Evolutionary conservation across 495 filamentous ascomycete species (phyloP), one percentile per base, ranked within the genome.

Genomic region (Annulohypoxylon moriforme): DNA sequence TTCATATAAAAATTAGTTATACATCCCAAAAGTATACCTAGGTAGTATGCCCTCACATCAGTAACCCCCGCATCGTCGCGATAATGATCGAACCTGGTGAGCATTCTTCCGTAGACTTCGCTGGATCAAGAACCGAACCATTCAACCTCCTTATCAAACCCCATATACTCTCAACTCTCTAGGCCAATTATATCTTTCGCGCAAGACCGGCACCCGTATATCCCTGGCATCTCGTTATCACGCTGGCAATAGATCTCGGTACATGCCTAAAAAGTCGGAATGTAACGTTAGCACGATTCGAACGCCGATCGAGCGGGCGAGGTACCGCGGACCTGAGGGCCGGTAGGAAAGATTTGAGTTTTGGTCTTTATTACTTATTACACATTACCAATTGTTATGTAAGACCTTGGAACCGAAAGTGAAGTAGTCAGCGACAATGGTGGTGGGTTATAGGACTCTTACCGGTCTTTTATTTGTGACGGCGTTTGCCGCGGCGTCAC

Each of bases 241-340:
- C 64, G 64, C 44, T 50, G 56, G 53, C 60, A 40, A 49, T 22
- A 66, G 71, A 73, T 69, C 71, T 69, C 71, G 71, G 65, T 40
- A 69, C 27, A 29, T 69, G 65, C 61, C 66, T 73, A 69, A 73
- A 66, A 33, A 16, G 66, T 56, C 60, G 60, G 71, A 61, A 69
- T 69, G 56, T 63, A 38, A 73, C 71, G 29, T 49, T 53, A 44
- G 11, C 34, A 57, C 44, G 55, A 65, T 60, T 46, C 9, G 70
- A 56, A 55, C 61, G 71, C 61, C 71, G 61, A 69, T 69, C 57
- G 57, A 62, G 57, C 47, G 49, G 56, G 57, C 24, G 57, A 73
- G 56, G 49, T 36, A 25, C 18, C 18, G 58, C 61, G 66, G 71
- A 58, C 71, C 61, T 73, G 60, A 68, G 65, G 69, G 34, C 69